These are phyloP conservation scores for Geotrichum klebahnii DNA, from an alignment of 1,139 yeast genomes.

Conservation along the genomic window DNA sequence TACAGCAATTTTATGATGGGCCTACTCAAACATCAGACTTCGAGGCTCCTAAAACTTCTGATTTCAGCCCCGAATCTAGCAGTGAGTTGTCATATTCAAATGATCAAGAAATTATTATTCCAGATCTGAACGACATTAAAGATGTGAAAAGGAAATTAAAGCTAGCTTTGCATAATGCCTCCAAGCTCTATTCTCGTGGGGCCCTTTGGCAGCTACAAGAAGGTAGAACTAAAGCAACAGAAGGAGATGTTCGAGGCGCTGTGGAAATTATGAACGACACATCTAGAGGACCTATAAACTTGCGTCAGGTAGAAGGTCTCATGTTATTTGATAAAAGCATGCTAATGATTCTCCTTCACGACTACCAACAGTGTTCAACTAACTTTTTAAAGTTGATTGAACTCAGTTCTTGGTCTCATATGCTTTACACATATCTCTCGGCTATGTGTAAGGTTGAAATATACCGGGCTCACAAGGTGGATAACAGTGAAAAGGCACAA, in stretches of 20 bases:
- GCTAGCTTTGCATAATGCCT: slow-evolving; percentile 52
- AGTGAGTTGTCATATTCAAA: slow-evolving; percentile 7
- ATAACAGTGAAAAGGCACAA: slow-evolving; percentile 43
- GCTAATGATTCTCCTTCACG: slow-evolving; percentile 69
- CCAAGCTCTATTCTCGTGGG: slow-evolving; percentile 77
- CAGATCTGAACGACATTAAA: slow-evolving; percentile 31
- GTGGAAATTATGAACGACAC: slow-evolving; percentile 69
- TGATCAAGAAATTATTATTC: slow-evolving; percentile 15
- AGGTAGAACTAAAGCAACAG: slow-evolving; percentile 77
- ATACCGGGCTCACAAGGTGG: slow-evolving; percentile 53
- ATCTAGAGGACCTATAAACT: slow-evolving; percentile 61
- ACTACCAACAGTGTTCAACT: slow-evolving; percentile 73
- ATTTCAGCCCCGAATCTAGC: slow-evolving; percentile 19
- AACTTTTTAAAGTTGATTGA: slow-evolving; percentile 66
- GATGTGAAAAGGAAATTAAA: slow-evolving; percentile 40
- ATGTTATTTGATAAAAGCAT: slow-evolving; percentile 81
- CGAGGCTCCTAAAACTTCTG: slow-evolving; percentile 39
- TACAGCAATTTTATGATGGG: slow-evolving; percentile 87
- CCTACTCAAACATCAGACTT: slow-evolving; percentile 91
- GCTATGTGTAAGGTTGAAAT: slow-evolving; percentile 82
- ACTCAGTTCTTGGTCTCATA: slow-evolving; percentile 88
- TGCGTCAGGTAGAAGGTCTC: slow-evolving; percentile 89
- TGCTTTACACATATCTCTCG: slow-evolving; percentile 78
- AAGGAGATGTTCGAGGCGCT: slow-evolving; percentile 68
- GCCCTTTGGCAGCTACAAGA: slow-evolving; percentile 91